Conservation (phyloP, 371 early-diverging fungal species). For the Entomophthora muscae region DNA sequence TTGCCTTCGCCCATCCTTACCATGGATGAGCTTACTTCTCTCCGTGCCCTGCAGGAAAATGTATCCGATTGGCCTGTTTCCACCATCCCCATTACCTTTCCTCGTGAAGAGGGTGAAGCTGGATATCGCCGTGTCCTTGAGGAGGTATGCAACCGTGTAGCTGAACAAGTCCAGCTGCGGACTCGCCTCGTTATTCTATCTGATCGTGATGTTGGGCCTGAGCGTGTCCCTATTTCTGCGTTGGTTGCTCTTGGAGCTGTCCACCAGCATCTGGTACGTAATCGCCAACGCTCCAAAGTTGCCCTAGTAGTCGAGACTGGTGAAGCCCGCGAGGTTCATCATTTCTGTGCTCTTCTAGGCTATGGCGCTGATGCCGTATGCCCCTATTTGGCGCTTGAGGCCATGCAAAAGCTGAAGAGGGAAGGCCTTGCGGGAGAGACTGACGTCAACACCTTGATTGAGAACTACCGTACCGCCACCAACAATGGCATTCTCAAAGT, state of each 20-base stretch:
- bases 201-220: conserved; percentile 43
- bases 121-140: conserved; percentile 65
- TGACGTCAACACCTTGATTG: conserved; percentile 33
- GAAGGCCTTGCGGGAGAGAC: conserved; percentile 39
- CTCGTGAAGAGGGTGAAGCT: conserved; percentile 43
- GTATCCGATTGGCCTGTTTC: conserved; percentile 59
- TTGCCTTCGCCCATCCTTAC: conserved; percentile 76
- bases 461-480: conserved; percentile 66
- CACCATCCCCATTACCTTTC: conserved; percentile 76
- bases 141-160: conserved; percentile 67
- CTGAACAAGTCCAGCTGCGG: conserved; percentile 57
- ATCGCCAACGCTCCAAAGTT: conserved; percentile 71
- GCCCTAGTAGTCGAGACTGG: conserved; percentile 83
- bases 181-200: conserved; percentile 67
- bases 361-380: conserved; percentile 94
- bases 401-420: conserved; percentile 71
- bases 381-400: conserved; percentile 79
- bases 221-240: conserved; percentile 71
- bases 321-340: conserved; percentile 93
- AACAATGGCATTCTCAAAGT: conserved; percentile 92
- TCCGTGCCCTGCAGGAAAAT: conserved; percentile 39
- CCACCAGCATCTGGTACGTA: conserved; percentile 79
- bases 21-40: conserved; percentile 54
- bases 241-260: conserved; percentile 86
- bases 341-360: conserved; percentile 87